Base-by-base conservation (phyloP, 169 alveolate species). In the Fabrea salina region DNA sequence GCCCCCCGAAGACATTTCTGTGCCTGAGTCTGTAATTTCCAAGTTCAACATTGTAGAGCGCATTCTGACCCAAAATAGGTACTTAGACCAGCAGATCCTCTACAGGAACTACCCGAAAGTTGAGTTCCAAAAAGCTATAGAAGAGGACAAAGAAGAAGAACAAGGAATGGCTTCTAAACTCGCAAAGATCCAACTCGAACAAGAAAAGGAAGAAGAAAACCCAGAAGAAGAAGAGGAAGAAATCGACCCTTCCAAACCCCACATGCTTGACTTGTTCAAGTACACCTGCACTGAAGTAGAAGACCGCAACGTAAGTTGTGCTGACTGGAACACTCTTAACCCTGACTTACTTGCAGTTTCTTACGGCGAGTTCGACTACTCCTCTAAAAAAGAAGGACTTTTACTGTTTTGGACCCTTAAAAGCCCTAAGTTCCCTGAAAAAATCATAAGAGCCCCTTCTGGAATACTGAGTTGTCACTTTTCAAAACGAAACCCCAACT, bases 401-500 rank as follows among this genome's bases (percentile, higher is more conserved):
- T 75, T 95, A 19, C 88, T 93, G 75, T 93, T 95, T 82, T 95
- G 98, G 97, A 92, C 97, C 44, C 82, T 95, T 35, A 92, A 91
- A 51, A 93, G 92, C 64, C 98, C 98, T 3, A 84, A 84, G 2
- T 88, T 84, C 86, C 98, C 98, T 1, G 97, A 93, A 77, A 87
- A 94, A 68, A 88, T 86, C 5, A 90, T 95, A 33, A 75, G 81
- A 54, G 83, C 94, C 19, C 89, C 85, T 25, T 61, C 91, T 25
- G 93, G 93, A 13, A 80, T 87, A 16, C 88, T 95, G 8, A 85
- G 91, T 58, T 86, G 96, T 59, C 85, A 84, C 66, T 95, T 93
- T 66, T 87, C 95, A 39, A 83, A 84, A 61, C 80, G 79, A 54
- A 84, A 92, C 76, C 97, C 98, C 32, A 88, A 93, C 84, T 83